These are phyloP conservation scores for Cyberlindnera mrakii DNA, from an alignment of 805 yeast genomes.

Conservation along the genomic window DNA sequence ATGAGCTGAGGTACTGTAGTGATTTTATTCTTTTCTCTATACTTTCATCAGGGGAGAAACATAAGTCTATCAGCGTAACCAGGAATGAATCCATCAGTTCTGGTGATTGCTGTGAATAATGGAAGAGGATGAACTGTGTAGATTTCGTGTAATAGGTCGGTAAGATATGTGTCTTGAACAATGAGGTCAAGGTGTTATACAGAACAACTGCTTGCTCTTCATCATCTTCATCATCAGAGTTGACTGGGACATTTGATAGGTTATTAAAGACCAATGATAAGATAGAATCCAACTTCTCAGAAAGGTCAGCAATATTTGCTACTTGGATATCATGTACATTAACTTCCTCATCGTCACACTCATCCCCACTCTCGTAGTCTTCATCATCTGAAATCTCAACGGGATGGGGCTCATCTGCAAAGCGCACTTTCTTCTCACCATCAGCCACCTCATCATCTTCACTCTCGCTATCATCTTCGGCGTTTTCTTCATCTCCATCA, in stretches of 20 bases:
- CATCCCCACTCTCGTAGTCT: constrained; percentile 37
- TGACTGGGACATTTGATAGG: constrained; percentile 28
- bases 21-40: constrained; percentile 79
- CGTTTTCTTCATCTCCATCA: constrained; percentile 26
- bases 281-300: constrained; percentile 67
- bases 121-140: constrained; percentile 79
- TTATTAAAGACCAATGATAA: constrained; percentile 50
- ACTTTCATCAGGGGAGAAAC: constrained; percentile 64
- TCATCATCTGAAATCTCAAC: constrained; percentile 25
- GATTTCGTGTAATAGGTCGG: constrained; percentile 91
- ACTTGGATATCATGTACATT: constrained; percentile 22
- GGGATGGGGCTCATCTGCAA: too few species aligned
- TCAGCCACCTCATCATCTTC: constrained; percentile 18
- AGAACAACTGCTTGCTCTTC: constrained; percentile 58
- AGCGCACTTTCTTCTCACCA: too few species aligned
- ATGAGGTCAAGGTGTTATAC: constrained; percentile 66
- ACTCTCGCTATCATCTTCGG: constrained; percentile 24
- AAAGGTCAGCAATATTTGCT: constrained; percentile 44
- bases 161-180: constrained; percentile 75
- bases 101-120: constrained; percentile 72
- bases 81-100: constrained; percentile 82
- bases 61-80: constrained; percentile 75
- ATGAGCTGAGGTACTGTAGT: constrained; percentile 87
- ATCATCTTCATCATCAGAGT: constrained; percentile 39
- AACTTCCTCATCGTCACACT: constrained; percentile 40